Evolutionary conservation across 306 rosid genomes (phyloP).

Genomic region (Quercus agrifolia): DNA sequence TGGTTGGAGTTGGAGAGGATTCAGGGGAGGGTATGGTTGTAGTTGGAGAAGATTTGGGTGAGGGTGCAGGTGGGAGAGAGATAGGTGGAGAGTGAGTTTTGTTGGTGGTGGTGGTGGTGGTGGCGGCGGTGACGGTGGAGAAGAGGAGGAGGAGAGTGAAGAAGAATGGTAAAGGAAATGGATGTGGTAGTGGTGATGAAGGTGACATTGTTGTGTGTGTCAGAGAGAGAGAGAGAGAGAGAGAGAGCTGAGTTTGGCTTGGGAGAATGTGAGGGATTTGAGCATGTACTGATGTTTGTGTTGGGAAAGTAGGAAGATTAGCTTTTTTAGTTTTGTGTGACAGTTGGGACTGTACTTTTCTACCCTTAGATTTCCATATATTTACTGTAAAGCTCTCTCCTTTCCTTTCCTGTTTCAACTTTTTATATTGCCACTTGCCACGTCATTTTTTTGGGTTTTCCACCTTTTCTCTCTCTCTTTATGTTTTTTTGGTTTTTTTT

Average conservation of each 20-base stretch:
- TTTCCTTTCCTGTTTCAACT: background rate
- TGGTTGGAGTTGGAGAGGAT: slow-evolving; percentile 20
- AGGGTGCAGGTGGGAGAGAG: slow-evolving; percentile 17
- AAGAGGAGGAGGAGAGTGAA: slow-evolving; percentile 18
- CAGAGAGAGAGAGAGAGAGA: background rate
- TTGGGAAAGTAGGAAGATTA: background rate
- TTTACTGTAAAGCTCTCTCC: slow-evolving; percentile 4
- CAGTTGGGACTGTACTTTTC: background rate
- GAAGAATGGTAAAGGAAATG: background rate
- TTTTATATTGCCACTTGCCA: too few relatives aligned
- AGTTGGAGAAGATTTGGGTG: too few relatives aligned
- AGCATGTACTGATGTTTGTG: background rate
- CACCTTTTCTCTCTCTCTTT: too few relatives aligned
- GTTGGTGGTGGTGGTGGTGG: slow-evolving; percentile 4
- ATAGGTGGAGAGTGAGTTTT: background rate
- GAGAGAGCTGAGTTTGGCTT: background rate
- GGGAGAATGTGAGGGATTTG: background rate
- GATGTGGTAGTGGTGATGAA: background rate
- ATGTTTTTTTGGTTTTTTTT: too few relatives aligned
- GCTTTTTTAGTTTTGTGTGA: background rate
- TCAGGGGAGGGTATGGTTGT: slow-evolving; percentile 10
- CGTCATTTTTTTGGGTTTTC: too few relatives aligned
- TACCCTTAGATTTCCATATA: slow-evolving; percentile 9
- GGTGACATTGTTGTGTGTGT: slow-evolving; percentile 16
- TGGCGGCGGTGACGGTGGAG: background rate